phyloP scores from a whole-genome alignment of 1,139 yeast species.

The Geotrichum carabidarum region DNA sequence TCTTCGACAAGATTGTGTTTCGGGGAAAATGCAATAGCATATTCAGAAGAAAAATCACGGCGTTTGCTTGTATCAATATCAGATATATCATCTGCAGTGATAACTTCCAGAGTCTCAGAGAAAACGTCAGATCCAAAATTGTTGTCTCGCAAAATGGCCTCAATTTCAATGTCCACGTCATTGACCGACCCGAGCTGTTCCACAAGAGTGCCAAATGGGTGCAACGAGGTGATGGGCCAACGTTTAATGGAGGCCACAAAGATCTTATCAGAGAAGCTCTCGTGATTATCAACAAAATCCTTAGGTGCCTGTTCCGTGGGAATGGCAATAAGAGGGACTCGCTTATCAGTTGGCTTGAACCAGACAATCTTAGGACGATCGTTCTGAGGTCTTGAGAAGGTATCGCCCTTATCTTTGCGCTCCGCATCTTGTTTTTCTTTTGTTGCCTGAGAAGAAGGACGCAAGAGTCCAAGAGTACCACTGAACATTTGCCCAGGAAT shows the following conservation, averaged over 20 bases:
- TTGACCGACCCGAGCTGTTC: slow-evolving; percentile 80
- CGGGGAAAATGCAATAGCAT: slow-evolving; percentile 62
- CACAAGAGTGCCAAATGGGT: slow-evolving; percentile 92
- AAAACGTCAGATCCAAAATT: slow-evolving; percentile 87
- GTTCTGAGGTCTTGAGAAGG: slow-evolving; percentile 28
- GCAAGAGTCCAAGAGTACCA: slow-evolving; percentile 84
- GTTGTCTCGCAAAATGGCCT: slow-evolving; percentile 85
- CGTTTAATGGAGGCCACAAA: slow-evolving; percentile 95
- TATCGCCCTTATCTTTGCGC: slow-evolving; percentile 45
- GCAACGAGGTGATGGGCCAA: slow-evolving; percentile 98
- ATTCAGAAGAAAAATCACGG: slow-evolving; percentile 56
- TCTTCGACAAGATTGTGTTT: slow-evolving; percentile 62
- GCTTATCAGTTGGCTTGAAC: slow-evolving; percentile 97
- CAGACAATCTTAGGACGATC: slow-evolving; percentile 90
- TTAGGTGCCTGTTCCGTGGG: slow-evolving; percentile 98
- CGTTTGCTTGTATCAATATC: slow-evolving; percentile 41
- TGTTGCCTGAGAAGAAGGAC: slow-evolving; percentile 95
- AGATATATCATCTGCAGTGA: slow-evolving; percentile 34
- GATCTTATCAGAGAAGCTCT: slow-evolving; percentile 68
- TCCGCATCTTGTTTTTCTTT: slow-evolving; percentile 64
- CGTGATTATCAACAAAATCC: slow-evolving; percentile 91
- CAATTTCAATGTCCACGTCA: slow-evolving; percentile 74
- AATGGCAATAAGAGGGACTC: slow-evolving; percentile 94
- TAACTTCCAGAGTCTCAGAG: slow-evolving; percentile 38
- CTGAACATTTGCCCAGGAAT: slow-evolving; percentile 89